A percentile compares a stretch with the other conserved stretches of the same genome.
These are phyloP conservation scores for Bathelium albidoporum DNA, from an alignment of 495 filamentous ascomycete species.

Conservation along the genomic window DNA sequence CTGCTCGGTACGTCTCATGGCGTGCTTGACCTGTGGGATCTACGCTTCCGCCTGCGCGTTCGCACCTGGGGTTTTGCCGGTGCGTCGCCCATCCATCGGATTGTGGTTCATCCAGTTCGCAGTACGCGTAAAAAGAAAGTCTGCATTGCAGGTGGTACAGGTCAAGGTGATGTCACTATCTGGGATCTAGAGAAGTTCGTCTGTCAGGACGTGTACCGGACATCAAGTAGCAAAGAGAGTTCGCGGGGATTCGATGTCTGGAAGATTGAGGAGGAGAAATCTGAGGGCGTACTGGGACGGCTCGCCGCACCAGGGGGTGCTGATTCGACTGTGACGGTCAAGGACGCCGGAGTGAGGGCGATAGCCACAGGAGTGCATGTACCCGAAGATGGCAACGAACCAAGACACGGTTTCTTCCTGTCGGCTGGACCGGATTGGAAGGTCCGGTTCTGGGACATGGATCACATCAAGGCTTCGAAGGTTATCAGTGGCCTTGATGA, in stretches of 20 bases:
- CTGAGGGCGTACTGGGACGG: constrained; percentile 78
- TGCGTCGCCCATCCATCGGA: constrained; percentile 67
- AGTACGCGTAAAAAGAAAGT: constrained; percentile 55
- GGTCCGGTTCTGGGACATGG: constrained; percentile 85
- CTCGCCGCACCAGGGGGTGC: constrained; percentile 49
- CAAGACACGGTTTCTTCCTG: constrained; percentile 60
- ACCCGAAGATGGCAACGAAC: constrained; percentile 48
- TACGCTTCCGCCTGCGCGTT: constrained; percentile 78
- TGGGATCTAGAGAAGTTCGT: constrained; percentile 91
- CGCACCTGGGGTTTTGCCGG: constrained; percentile 85
- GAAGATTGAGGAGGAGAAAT: constrained; percentile 81
- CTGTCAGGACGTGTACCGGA: constrained; percentile 82
- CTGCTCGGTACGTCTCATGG: constrained; percentile 87
- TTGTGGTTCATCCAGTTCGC: constrained; percentile 61
- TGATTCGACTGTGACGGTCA: constrained; percentile 36
- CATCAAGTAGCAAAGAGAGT: constrained; percentile 36
- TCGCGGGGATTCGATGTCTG: constrained; percentile 68
- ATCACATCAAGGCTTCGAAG: constrained; percentile 57
- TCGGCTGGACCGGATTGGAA: constrained; percentile 84
- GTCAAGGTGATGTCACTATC: constrained; percentile 80
- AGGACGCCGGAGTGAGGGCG: constrained; percentile 41
- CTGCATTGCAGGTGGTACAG: constrained; percentile 80
- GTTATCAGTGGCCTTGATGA: constrained; percentile 69
- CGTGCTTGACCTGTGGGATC: constrained; percentile 88
- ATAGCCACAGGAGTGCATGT: constrained; percentile 43